Evolutionary conservation across 2,329 filamentous ascomycete species (phyloP).

Genomic region (Aspergillus versicolor): DNA sequence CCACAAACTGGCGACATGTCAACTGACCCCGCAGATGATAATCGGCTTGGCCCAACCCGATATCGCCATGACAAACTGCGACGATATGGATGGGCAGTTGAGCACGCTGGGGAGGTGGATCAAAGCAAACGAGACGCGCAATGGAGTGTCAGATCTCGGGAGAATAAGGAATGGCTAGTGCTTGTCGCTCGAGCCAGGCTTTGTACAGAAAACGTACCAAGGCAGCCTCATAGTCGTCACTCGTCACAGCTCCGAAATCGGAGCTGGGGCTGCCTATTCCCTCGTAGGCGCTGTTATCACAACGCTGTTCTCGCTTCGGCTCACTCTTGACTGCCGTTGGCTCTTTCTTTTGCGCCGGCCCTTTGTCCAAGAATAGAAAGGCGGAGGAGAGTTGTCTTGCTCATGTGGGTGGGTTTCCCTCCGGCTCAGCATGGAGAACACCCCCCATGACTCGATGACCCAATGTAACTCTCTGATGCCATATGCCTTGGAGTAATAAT

Average conservation of each 20-base stretch:
- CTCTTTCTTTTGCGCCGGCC: background rate
- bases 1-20: conserved; percentile 2
- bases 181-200: background rate
- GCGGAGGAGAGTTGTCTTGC: background rate
- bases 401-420: background rate
- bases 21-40: conserved; percentile 10
- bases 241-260: conserved; percentile 7
- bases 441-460: background rate
- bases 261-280: background rate
- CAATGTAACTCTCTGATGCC: conserved; percentile 6
- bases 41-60: conserved; percentile 1
- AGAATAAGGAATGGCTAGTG: conserved; percentile 7
- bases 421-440: background rate
- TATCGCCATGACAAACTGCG: conserved; percentile 3
- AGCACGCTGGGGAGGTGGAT: conserved; percentile 5
- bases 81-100: background rate
- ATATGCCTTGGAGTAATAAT: background rate
- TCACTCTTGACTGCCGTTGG: background rate
- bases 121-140: conserved; percentile 6
- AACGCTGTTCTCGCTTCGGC: background rate
- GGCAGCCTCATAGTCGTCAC: background rate
- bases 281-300: conserved; percentile 1
- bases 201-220: background rate
- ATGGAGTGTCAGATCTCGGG: conserved; percentile 6
- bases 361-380: background rate